Conservation (phyloP, 345 rosid genomes). For the Aurinia saxatilis region DNA sequence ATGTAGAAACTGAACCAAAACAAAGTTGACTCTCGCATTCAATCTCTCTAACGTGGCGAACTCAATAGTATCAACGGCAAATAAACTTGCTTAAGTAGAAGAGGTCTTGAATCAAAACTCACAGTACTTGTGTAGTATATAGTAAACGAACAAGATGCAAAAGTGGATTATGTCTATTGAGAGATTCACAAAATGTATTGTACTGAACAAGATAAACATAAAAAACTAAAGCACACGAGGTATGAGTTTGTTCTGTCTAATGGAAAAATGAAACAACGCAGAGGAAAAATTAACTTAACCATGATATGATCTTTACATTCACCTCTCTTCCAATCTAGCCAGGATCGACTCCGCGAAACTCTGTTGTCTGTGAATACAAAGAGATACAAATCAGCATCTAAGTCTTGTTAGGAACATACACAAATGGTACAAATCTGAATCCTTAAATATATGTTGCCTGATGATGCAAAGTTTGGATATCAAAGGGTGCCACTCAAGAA, state of each 20-base stretch:
- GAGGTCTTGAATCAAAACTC: too few relatives aligned
- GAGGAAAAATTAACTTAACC: not conserved
- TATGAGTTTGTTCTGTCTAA: not conserved
- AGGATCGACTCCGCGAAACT: conserved; percentile 83
- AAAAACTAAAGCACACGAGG: not conserved
- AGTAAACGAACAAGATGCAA: not conserved
- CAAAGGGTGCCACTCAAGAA: not conserved
- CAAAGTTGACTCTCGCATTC: too few relatives aligned
- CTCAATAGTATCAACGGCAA: not conserved
- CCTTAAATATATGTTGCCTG: too few relatives aligned
- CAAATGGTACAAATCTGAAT: not conserved
- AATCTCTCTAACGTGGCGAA: too few relatives aligned
- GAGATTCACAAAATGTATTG: conserved; percentile 1
- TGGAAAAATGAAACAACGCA: not conserved
- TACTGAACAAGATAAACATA: not conserved
- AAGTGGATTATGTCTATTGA: not conserved
- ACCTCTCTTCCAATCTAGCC: conserved; percentile 67
- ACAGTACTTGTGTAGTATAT: not conserved
- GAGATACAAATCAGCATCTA: conserved; percentile 5
- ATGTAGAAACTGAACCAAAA: too few relatives aligned
- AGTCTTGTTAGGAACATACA: not conserved
- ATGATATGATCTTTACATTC: conserved; percentile 15
- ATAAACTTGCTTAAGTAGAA: not conserved
- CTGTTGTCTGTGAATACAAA: conserved; percentile 64
- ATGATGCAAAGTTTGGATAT: too few relatives aligned